Evolutionary conservation across 2,329 filamentous ascomycete genomes (phyloP).

Genomic region (Whalleya microplaca): DNA sequence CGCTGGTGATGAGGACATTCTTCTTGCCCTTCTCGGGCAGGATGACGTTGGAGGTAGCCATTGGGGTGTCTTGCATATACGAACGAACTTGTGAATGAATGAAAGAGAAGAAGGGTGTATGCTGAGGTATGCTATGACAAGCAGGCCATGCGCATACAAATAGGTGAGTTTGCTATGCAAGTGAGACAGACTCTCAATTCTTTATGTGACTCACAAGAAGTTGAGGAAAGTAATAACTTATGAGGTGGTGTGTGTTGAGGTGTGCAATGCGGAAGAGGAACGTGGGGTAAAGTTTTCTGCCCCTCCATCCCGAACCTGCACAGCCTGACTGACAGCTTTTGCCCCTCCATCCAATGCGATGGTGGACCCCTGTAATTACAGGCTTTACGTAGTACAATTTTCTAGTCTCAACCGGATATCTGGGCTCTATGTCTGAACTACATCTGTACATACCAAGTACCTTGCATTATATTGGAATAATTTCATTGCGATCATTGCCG

Average conservation of each 20-base stretch:
- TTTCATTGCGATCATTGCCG: too few relatives aligned
- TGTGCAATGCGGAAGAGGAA: neutral
- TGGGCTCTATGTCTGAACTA: too few relatives aligned
- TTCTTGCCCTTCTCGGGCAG: constrained; percentile 73
- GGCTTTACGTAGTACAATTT: too few relatives aligned
- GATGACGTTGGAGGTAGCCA: constrained; percentile 41
- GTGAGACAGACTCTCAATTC: neutral
- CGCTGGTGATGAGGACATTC: constrained; percentile 89
- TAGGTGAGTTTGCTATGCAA: neutral
- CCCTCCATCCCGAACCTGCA: neutral
- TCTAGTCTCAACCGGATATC: too few relatives aligned
- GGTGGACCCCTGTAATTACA: neutral
- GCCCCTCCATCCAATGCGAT: neutral
- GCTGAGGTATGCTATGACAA: neutral
- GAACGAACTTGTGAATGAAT: neutral
- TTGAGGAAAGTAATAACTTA: too few relatives aligned
- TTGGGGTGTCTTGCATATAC: neutral
- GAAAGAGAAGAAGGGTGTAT: neutral
- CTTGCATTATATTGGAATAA: too few relatives aligned
- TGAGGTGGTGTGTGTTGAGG: too few relatives aligned
- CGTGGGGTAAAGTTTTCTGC: neutral
- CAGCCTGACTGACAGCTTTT: neutral
- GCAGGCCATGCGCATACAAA: neutral
- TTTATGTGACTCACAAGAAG: neutral
- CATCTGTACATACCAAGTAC: too few relatives aligned